Evolutionary conservation across 1,139 yeast species (phyloP).

Genomic region (Tardiomyces blankii): DNA sequence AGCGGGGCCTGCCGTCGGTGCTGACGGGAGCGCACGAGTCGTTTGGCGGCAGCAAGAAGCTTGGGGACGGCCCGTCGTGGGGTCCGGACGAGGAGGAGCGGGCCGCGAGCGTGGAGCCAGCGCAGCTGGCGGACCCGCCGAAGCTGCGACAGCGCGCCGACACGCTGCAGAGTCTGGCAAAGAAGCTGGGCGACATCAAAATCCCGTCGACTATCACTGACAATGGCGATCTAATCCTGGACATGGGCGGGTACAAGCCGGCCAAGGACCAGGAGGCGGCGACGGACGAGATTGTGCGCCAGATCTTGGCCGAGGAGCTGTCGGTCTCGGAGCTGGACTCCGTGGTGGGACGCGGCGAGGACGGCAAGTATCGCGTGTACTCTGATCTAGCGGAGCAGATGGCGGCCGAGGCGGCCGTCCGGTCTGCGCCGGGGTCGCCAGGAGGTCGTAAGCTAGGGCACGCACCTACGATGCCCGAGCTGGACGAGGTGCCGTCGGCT

Average conservation of each 20-base stretch:
- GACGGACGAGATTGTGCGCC: constrained; percentile 49
- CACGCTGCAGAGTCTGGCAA: constrained; percentile 40
- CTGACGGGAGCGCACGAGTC: not conserved
- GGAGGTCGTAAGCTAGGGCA: constrained; percentile 1
- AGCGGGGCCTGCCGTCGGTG: not conserved
- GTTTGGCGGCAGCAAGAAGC: not conserved
- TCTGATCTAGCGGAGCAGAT: not conserved
- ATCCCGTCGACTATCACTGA: constrained; percentile 84
- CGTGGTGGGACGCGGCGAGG: not conserved
- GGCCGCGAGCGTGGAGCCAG: not conserved
- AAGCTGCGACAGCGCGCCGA: not conserved
- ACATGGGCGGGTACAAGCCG: constrained; percentile 94
- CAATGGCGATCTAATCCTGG: constrained; percentile 84
- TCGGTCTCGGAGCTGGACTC: not conserved
- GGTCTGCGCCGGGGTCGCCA: constrained; percentile 2
- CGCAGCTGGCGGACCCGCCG: too few relatives aligned
- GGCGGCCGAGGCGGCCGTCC: constrained; percentile 1
- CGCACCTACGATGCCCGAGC: not conserved
- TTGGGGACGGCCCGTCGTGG: not conserved
- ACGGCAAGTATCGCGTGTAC: constrained; percentile 4
- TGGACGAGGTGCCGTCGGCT: not conserved
- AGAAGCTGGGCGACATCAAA: constrained; percentile 53
- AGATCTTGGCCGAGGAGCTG: constrained; percentile 56
- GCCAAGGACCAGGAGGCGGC: constrained; percentile 45
- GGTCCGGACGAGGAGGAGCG: not conserved